Base-by-base conservation (phyloP, 257 asterid species). In the Salvia hispanica region DNA sequence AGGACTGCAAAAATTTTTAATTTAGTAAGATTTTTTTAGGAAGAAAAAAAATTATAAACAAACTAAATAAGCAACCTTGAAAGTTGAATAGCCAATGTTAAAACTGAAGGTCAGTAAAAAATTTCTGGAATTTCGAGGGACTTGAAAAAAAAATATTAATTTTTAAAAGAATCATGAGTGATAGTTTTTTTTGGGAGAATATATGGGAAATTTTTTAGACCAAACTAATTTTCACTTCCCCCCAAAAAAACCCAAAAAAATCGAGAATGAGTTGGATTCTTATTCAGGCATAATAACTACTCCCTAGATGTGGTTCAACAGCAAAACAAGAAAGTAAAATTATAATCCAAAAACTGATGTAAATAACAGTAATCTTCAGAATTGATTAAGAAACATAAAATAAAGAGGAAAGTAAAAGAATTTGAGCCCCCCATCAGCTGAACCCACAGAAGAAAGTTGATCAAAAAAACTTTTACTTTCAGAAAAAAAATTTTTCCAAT, bases 301-400 rank as follows among this genome's bases (percentile, higher is more conserved):
- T n/a, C n/a, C n/a, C 52, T 46, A 18, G 52, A 13, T 46, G 52
- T 13, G 4, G 52, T n/a, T n/a, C 8, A 28, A 21, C 14, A 54
- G 39, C 14, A 8, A 18, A 25, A 21, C 7, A 45, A 45, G 51
- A 9, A 14, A 14, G 9, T 13, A 28, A 14, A 28, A 13, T 13
- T 62, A 66, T 39, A 33, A 59, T n/a, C 28, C 31, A 39, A 15
- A 9, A 54, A 25, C 25, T 47, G 66, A 64, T 57, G 42, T 4
- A 54, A 63, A 25, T 25, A 2, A 1, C 31, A 25, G 31, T 25
- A 25, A 25, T 56, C 45, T 28, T 69, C 39, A 10, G 43, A 21
- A 62, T 53, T 37, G n/a, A 58, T 58, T 62, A 18, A 40, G 31
- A 25, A 25, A 25, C 31, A 70, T 12, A 50, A 18, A 75, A 47